phyloP scores from a whole-genome alignment of 2,329 filamentous ascomycete genomes.

The Mollisiaceae sp. region DNA sequence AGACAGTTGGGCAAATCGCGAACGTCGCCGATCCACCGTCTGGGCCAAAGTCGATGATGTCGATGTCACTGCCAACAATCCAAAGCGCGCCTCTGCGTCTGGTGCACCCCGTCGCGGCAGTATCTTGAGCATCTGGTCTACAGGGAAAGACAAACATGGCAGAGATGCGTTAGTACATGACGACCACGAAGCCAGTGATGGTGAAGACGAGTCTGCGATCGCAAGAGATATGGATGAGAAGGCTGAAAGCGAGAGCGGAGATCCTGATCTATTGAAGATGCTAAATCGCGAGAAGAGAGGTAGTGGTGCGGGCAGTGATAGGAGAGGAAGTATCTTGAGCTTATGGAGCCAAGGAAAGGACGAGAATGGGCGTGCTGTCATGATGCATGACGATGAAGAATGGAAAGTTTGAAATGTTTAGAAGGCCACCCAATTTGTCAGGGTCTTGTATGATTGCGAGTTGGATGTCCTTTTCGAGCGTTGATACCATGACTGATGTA shows the following conservation, averaged over 20 bases:
- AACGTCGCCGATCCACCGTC: slow-evolving; percentile 29
- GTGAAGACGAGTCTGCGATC: slow-evolving; percentile 14
- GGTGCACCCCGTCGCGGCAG: slow-evolving; percentile 18
- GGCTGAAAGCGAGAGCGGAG: slow-evolving; percentile 6
- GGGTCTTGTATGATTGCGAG: neutral
- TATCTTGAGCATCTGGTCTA: slow-evolving; percentile 25
- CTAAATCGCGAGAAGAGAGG: slow-evolving; percentile 8
- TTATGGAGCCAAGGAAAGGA: slow-evolving; percentile 29
- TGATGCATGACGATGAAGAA: slow-evolving; percentile 32
- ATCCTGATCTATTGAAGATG: slow-evolving; percentile 6
- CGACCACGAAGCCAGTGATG: slow-evolving; percentile 13
- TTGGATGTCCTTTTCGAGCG: slow-evolving; percentile 1
- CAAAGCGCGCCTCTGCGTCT: neutral
- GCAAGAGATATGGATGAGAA: slow-evolving; percentile 6
- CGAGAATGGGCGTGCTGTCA: slow-evolving; percentile 22
- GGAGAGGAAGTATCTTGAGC: slow-evolving; percentile 31
- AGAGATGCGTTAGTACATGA: slow-evolving; percentile 28
- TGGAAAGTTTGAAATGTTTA: slow-evolving; percentile 16
- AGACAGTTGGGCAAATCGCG: slow-evolving; percentile 31
- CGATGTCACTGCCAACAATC: slow-evolving; percentile 6
- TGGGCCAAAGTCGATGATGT: slow-evolving; percentile 27
- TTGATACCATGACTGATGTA: slow-evolving; percentile 8
- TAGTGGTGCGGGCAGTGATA: slow-evolving; percentile 12
- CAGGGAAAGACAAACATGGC: slow-evolving; percentile 29
- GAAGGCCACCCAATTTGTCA: neutral